Evolutionary conservation across 352 stramenopile species (phyloP).

Genomic region (Pythium dissotocum): DNA sequence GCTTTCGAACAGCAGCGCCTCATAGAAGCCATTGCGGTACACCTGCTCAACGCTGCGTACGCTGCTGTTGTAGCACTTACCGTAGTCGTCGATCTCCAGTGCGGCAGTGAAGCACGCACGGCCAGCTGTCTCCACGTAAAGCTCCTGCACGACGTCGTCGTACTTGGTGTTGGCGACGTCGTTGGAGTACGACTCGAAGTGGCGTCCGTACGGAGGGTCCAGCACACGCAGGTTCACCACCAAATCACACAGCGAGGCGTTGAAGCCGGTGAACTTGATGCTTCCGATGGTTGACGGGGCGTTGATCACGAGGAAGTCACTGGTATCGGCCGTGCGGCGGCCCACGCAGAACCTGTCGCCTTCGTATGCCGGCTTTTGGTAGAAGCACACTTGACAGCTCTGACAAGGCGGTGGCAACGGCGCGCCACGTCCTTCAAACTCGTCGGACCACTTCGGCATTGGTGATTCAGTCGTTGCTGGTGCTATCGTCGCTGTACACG

Average conservation of each 20-base stretch:
- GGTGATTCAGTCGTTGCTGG: background rate
- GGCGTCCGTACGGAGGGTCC: constrained; percentile 38
- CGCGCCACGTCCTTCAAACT: constrained; percentile 11
- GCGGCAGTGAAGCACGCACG: constrained; percentile 39
- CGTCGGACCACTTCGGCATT: background rate
- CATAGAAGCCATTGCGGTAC: constrained; percentile 37
- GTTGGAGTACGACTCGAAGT: constrained; percentile 32
- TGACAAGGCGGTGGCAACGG: constrained; percentile 24
- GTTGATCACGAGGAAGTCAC: constrained; percentile 35
- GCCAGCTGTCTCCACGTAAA: constrained; percentile 51
- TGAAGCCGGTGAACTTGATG: constrained; percentile 40
- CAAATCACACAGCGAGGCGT: constrained; percentile 29
- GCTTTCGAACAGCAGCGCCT: constrained; percentile 47
- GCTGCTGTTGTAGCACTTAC: constrained; percentile 38
- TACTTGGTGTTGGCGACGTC: constrained; percentile 34
- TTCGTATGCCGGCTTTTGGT: constrained; percentile 35
- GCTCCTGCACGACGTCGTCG: constrained; percentile 36
- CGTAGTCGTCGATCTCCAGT: constrained; percentile 24
- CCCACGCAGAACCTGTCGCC: constrained; percentile 40
- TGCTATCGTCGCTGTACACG: background rate
- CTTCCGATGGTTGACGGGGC: constrained; percentile 42
- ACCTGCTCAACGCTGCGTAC: constrained; percentile 27
- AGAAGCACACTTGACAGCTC: constrained; percentile 47
- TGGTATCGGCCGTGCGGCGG: constrained; percentile 29
- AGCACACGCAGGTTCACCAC: constrained; percentile 41